Base-by-base conservation (phyloP, 352 stramenopile genomes). In the Elongisporangium prolatum region DNA sequence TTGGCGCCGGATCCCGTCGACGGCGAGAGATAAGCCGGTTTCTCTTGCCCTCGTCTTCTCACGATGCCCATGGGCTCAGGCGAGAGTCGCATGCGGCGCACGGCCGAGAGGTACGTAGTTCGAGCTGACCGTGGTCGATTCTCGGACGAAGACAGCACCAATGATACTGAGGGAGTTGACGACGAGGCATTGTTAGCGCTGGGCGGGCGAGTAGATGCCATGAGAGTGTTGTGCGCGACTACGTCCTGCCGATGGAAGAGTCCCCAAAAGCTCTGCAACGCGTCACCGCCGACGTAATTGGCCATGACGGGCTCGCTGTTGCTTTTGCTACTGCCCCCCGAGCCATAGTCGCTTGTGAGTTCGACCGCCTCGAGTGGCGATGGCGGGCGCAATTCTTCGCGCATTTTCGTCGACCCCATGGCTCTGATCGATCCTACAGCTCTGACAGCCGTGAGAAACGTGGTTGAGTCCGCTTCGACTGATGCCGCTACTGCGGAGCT, bases 211-310 rank as follows among this genome's bases (percentile, higher is more conserved):
- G 20, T 56, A n/a, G 8, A 10, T 2, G 55, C 25, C 18, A 67
- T 57, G 2, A 50, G n/a, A 57, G 72, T 72, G 64, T 86, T 75
- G 63, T 86, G 84, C 58, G 74, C 71, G 25, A 86, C 68, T 0
- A 62, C 69, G 51, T 89, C 78, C 50, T 93, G 75, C 2, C 73
- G 76, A 28, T 90, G 83, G 56, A 93, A 93, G 50, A 88, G 75
- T 24, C 56, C 59, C 80, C 83, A 93, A 64, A 91, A 91, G 21
- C 69, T 62, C 13, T 77, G 62, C 56, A 93, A 70, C 4, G 80
- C 80, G 4, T 84, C 69, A 18, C 21, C 16, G 20, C 80, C 83
- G 49, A 89, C 75, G 71, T 93, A 89, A 56, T 88, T 89, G 48
- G 66, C 60, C 20, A 67, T 61, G 4, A 61, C 52, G 0, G 69